These are phyloP conservation scores for Cyclotella baltica DNA, from an alignment of 108 stramenopile genomes.

Conservation along the genomic window DNA sequence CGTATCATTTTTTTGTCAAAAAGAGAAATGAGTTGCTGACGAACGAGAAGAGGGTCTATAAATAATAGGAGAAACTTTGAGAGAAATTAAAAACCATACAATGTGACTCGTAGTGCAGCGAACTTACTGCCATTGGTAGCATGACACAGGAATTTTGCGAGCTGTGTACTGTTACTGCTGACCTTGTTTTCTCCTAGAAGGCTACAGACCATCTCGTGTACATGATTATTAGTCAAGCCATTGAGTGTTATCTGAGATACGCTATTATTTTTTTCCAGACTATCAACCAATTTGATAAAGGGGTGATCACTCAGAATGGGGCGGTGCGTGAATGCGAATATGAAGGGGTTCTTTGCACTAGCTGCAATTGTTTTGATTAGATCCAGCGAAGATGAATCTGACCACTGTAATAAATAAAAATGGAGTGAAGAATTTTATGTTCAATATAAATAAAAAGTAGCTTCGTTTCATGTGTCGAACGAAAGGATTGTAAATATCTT, in stretches of 20 bases:
- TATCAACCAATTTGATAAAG: conserved; percentile 7
- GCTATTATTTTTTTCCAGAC: not conserved
- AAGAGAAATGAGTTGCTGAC: conserved; percentile 17
- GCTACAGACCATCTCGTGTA: not conserved
- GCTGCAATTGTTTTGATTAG: not conserved
- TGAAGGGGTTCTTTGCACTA: conserved; percentile 11
- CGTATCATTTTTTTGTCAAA: conserved; percentile 1
- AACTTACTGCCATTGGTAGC: conserved; percentile 14
- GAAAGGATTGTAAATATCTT: too few relatives aligned
- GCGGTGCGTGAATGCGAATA: conserved; percentile 27
- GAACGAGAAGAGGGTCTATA: conserved; percentile 9
- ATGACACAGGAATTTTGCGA: conserved; percentile 5
- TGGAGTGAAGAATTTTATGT: too few relatives aligned
- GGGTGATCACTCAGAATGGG: conserved; percentile 9
- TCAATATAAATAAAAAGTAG: too few relatives aligned
- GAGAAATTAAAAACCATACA: too few relatives aligned
- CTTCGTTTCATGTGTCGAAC: too few relatives aligned
- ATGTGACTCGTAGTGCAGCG: too few relatives aligned
- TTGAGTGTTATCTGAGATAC: not conserved
- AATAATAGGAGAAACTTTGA: not conserved
- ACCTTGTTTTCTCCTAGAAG: not conserved
- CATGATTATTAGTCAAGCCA: not conserved
- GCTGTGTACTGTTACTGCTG: not conserved
- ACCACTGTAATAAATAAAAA: conserved; percentile 14
- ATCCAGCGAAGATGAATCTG: conserved; percentile 7